Evolutionary conservation across 2,329 filamentous ascomycete genomes (phyloP).

Genomic region (Capronia americana): DNA sequence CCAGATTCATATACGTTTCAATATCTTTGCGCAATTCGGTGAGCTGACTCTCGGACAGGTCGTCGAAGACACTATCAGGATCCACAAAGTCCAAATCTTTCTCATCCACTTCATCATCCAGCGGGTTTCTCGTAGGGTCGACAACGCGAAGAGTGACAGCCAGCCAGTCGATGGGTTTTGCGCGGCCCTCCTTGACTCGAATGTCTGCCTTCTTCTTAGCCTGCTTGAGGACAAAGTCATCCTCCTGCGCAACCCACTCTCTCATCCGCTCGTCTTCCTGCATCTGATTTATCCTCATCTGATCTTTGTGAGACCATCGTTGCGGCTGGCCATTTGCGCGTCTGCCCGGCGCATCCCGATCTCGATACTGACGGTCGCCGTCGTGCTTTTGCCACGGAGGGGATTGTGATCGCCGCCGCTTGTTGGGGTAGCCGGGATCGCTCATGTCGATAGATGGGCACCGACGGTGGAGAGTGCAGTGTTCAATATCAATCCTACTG

Average conservation of each 20-base stretch:
- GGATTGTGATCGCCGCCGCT: conserved; percentile 52
- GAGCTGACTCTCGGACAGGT: conserved; percentile 70
- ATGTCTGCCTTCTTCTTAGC: conserved; percentile 98
- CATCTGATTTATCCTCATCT: conserved; percentile 59
- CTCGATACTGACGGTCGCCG: conserved; percentile 25
- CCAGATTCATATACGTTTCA: conserved; percentile 76
- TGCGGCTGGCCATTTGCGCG: conserved; percentile 26
- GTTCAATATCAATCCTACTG: neutral
- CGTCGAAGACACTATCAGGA: conserved; percentile 80
- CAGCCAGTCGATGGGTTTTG: conserved; percentile 91
- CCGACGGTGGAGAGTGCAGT: neutral
- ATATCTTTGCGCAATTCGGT: conserved; percentile 83
- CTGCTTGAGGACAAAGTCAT: conserved; percentile 93
- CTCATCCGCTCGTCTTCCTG: conserved; percentile 79
- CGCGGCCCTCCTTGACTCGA: conserved; percentile 86
- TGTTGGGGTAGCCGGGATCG: conserved; percentile 34
- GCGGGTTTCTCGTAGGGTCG: conserved; percentile 76
- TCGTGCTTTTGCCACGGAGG: conserved; percentile 47
- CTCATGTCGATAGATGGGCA: conserved; percentile 39
- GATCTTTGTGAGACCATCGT: conserved; percentile 47
- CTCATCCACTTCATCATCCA: conserved; percentile 83
- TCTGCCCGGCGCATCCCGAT: conserved; percentile 20
- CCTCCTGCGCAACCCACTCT: conserved; percentile 90
- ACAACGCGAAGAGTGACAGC: conserved; percentile 89
- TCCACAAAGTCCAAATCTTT: conserved; percentile 79